Percentiles rank a stretch among this genome's conserved stretches.
phyloP scores from a whole-genome alignment of 805 yeast species.

The Yueomyces sp. region DNA sequence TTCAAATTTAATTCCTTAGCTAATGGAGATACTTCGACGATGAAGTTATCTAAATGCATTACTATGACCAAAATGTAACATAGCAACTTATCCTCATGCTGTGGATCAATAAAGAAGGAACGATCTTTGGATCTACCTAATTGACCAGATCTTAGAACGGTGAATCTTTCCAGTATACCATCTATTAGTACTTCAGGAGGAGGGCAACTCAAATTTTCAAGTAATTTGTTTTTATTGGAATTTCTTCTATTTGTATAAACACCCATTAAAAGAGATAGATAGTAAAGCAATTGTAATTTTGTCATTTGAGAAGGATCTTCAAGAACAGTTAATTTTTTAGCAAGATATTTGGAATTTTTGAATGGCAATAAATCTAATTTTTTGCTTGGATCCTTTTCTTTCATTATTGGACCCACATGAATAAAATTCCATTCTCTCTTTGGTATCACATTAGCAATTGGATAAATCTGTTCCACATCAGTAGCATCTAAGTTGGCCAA shows the following conservation, averaged over 20 bases:
- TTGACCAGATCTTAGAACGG: conserved; percentile 48
- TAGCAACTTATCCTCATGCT: conserved; percentile 71
- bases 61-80: conserved; percentile 64
- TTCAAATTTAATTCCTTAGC: conserved; percentile 76
- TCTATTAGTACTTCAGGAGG: conserved; percentile 67
- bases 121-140: conserved; percentile 66
- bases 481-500: conserved; percentile 65
- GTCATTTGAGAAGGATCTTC: conserved; percentile 35
- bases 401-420: conserved; percentile 47
- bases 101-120: conserved; percentile 75
- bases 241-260: conserved; percentile 61
- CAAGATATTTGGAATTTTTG: conserved; percentile 40
- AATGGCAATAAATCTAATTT: conserved; percentile 52
- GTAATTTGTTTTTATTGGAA: conserved; percentile 42
- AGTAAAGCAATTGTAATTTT: conserved; percentile 61
- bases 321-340: conserved; percentile 31
- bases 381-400: conserved; percentile 37
- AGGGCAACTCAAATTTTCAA: conserved; percentile 53
- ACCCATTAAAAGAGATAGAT: conserved; percentile 68
- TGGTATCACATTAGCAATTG: conserved; percentile 59
- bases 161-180: conserved; percentile 57
- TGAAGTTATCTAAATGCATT: conserved; percentile 63
- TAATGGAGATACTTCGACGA: conserved; percentile 64
- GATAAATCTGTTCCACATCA: conserved; percentile 69
- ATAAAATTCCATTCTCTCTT: conserved; percentile 47